Evolutionary conservation across 441 rosid genomes (phyloP).

Genomic region (Eutrema salsugineum): DNA sequence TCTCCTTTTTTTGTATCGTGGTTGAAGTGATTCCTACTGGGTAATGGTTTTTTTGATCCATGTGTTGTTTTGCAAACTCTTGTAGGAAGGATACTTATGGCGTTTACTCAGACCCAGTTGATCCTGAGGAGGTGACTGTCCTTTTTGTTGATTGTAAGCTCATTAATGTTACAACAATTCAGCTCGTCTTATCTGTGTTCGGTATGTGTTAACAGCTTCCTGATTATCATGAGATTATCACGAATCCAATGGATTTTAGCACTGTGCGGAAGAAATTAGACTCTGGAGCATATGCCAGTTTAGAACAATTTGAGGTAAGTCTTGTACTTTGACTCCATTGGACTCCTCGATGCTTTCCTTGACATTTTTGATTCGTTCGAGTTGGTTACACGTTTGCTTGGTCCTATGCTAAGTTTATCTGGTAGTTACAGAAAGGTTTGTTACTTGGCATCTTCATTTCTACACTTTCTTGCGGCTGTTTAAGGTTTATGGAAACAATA

Average conservation of each 20-base stretch:
- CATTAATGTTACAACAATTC: neutral
- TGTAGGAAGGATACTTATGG: conserved; percentile 90
- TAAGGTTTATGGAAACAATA: neutral
- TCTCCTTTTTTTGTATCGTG: conserved; percentile 14
- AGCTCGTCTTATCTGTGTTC: conserved; percentile 8
- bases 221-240: conserved; percentile 74
- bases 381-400: conserved; percentile 1
- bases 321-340: neutral
- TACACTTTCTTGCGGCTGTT: neutral
- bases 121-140: conserved; percentile 72
- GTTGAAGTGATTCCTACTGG: conserved; percentile 1
- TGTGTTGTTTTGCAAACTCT: conserved; percentile 12
- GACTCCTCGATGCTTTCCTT: neutral
- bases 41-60: conserved; percentile 24
- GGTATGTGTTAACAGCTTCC: conserved; percentile 64
- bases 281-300: conserved; percentile 49
- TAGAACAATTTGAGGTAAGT: conserved; percentile 85
- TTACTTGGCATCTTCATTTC: neutral
- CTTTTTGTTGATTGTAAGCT: conserved; percentile 2
- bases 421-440: conserved; percentile 15
- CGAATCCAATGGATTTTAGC: conserved; percentile 82
- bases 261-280: conserved; percentile 71
- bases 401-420: neutral
- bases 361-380: neutral
- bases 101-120: conserved; percentile 89